Percentiles rank a stretch among this genome's conserved stretches.
phyloP scores from a whole-genome alignment of 2,329 filamentous ascomycete species.

The Pyrenochaeta sp. region DNA sequence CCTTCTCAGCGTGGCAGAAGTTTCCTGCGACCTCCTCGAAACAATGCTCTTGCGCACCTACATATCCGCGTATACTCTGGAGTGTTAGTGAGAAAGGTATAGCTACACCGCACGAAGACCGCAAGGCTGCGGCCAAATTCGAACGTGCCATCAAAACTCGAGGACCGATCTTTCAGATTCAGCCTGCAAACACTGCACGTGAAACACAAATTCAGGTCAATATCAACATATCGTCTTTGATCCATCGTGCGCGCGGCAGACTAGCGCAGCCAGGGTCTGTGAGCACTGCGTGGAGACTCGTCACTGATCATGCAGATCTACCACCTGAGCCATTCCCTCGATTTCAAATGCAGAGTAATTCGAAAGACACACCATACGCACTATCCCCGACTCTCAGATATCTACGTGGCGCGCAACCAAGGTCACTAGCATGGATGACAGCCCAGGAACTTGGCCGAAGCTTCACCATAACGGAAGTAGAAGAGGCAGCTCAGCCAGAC shows the following conservation, averaged over 20 bases:
- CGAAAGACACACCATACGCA: conserved; percentile 21
- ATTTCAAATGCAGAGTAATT: conserved; percentile 57
- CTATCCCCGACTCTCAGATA: conserved; percentile 45
- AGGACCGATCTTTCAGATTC: conserved; percentile 42
- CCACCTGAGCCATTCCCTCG: conserved; percentile 45
- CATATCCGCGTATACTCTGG: conserved; percentile 36
- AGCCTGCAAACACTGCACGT: conserved; percentile 23
- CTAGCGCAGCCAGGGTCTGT: conserved; percentile 36
- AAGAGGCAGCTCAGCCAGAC: conserved; percentile 61
- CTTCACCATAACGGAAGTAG: conserved; percentile 57
- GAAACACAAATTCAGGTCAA: conserved; percentile 51
- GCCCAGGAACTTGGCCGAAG: conserved; percentile 58
- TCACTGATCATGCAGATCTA: conserved; percentile 54
- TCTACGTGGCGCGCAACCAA: conserved; percentile 62
- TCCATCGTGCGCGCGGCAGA: conserved; percentile 54
- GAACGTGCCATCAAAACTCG: conserved; percentile 61
- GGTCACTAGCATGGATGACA: conserved; percentile 68
- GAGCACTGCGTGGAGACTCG: conserved; percentile 55
- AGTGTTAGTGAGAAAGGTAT: conserved; percentile 24
- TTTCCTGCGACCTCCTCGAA: neutral
- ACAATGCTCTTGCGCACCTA: conserved; percentile 37
- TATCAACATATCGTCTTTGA: conserved; percentile 53
- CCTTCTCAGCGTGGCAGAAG: conserved; percentile 32
- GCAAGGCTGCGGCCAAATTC: conserved; percentile 58
- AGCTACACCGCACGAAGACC: conserved; percentile 43